Base-by-base conservation (phyloP, 2,329 filamentous ascomycete genomes). In the Curvularia lunata region DNA sequence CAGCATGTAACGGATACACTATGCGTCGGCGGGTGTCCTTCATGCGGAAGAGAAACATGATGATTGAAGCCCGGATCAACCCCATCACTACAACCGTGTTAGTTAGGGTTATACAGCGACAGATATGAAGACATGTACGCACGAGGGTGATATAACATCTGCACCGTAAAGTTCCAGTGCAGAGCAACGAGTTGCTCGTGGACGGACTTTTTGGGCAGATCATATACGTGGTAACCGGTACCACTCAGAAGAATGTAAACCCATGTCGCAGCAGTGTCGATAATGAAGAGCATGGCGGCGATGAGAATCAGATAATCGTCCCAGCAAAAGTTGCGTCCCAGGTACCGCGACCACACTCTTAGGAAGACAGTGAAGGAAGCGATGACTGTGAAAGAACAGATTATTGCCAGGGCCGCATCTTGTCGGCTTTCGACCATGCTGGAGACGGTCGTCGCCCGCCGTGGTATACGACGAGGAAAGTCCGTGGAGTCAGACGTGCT, bases 41-140 rank as follows among this genome's bases (percentile, higher is more conserved):
- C 52, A 78, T 70, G 5, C 75, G 72, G 47, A 74, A 75, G 3
- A 77, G 67, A 45, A 78, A 77, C 63, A 75, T 62, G 46, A 78
- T 74, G 50, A 77, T 73, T 12, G 75, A 76, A 21, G 73, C 73
- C 48, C 75, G 68, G 49, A 77, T 75, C 6, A 68, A 52, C n/a
- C 71, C 70, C 67, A 77, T 73, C 49, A 76, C 61, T 57, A 38
- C 4, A 28, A 18, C 10, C 4, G 23, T 28, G 56, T 61, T 28
- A 61, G 59, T 38, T 7, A 13, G 23, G 30, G 12, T 38, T 5
- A 19, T 16, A 16, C 34, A 37, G 9, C 1, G 3, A 34, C 21
- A 12, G n/a, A 13, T n/a, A 0, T 16, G 19, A 23, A 27, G 13
- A 47, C 5, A 32, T 41, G 8, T 10, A 58, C 51, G 21, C 50